Evolutionary conservation across 1,284 basidiomycete species (phyloP), one percentile per base, ranked within the genome.

Genomic region (Sporisorium exsertum): DNA sequence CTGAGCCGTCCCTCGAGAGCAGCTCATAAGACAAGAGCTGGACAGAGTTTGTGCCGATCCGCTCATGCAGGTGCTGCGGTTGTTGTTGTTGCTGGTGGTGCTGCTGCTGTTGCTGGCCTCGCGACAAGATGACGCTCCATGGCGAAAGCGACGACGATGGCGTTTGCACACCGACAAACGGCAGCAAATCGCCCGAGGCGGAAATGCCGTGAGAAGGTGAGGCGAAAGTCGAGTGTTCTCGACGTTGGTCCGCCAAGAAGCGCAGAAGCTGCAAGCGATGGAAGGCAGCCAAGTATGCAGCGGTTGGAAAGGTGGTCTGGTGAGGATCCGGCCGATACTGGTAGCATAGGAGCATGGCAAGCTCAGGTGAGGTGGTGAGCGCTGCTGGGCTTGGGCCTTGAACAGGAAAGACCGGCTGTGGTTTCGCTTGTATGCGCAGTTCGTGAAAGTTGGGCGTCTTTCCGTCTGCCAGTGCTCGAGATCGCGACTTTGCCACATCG

Each of bases 361-460:
- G 69, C 58, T 78, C 77, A 0, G 77, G 77, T 2, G 77, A 78
- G n/a, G 77, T 60, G 18, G 72, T 72, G 9, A 78, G 46, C 13
- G 77, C 72, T 7, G 69, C 54, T 3, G 69, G 60, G 20, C 54
- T 56, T 1, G 56, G 58, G 5, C 13, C 13, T 22, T 55, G 45
- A 2, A 60, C 29, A 9, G 74, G 74, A 32, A 77, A 77, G 26
- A 54, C 37, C n/a, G 55, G 35, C 32, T 58, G 46, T 5, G 67
- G 64, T 32, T 62, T 72, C 7, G 32, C 33, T 46, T 55, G 56
- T 6, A 33, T 40, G 22, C 47, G 69, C 27, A 46, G 33, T 45
- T 43, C 53, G 16, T 61, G 61, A 13, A 60, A 54, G 22, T 56
- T 58, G n/a, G 68, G 53, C 27, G 51, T 56, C 50, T 35, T 52